Base-by-base conservation (phyloP, 2,329 filamentous ascomycete genomes). In the Exophiala spinifera region DNA sequence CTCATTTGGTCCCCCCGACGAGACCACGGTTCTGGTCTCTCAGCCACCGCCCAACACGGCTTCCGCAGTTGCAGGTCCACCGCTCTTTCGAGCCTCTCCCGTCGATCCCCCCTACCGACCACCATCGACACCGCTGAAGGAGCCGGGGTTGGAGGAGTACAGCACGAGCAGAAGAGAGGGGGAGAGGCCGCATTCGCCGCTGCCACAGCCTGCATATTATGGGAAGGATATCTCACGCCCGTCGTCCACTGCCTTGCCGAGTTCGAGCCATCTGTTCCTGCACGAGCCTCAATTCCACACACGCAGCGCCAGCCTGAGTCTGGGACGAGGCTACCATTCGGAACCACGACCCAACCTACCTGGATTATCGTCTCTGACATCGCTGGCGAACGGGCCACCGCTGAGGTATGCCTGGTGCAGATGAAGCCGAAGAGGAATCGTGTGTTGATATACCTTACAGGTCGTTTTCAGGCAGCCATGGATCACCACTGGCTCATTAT, bases 381-480 rank as follows among this genome's bases (percentile, higher is more conserved):
- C 80, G 51, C 73, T 83, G 63, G 79, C 79, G 49, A 74, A 75
- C 37, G 73, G 74, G 63, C 78, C 76, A 56, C 78, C 74, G 69
- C 67, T 76, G 64, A 79, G 78, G 77, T 80, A 77, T 65, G 74
- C 66, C 43, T 15, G 14, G 37, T 23, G 39, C 53, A 51, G 14
- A n/a, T 20, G 43, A 46, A 45, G 66, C 65, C 54, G 67, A 60
- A 28, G 44, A 20, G 14, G 15, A 43, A 10, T 4, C 42, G 2
- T 11, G 3, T 17, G 23, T 34, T 50, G 37, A 48, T 43, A 37
- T 46, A 40, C 11, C 6, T 19, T 43, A 48, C 39, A 61, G 60
- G 48, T 57, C 81, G 37, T 86, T 84, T 37, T 80, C 82, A 58
- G 83, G 81, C 61, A 84, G 84, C 49, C 82, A 84, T 67, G 80